Evolutionary conservation across 257 asterid genomes (phyloP).

Genomic region (Solanum verrucosum): DNA sequence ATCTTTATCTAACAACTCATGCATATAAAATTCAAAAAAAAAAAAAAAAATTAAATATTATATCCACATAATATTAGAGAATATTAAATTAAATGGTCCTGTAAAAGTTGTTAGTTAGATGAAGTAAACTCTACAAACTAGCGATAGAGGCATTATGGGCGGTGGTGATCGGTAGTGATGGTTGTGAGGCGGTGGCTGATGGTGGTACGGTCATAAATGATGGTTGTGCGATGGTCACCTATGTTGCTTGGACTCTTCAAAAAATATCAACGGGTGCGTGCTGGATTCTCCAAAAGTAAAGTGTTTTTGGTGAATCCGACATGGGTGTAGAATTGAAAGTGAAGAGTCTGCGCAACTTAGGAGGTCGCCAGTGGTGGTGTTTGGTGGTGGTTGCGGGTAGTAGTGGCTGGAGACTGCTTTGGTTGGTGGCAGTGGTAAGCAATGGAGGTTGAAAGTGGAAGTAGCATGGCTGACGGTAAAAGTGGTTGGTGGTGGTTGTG

Average conservation of each 20-base stretch:
- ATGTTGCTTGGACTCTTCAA: neutral
- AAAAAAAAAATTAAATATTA: neutral
- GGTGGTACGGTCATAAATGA: neutral
- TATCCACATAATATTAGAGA: neutral
- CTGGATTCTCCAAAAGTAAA: neutral
- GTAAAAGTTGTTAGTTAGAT: neutral
- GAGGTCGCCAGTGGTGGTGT: neutral
- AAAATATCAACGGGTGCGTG: neutral
- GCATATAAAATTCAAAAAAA: neutral
- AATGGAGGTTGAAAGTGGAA: neutral
- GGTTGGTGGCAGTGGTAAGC: neutral
- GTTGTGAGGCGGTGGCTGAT: neutral
- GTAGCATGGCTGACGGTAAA: neutral
- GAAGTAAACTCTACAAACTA: neutral
- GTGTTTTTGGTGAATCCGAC: neutral
- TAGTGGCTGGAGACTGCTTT: neutral
- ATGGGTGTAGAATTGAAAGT: neutral
- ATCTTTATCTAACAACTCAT: neutral
- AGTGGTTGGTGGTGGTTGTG: neutral
- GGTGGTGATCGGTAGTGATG: neutral
- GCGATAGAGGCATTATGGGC: neutral
- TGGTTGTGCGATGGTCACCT: neutral
- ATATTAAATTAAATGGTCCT: neutral
- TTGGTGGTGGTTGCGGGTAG: neutral
- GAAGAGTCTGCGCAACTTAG: neutral